Base-by-base conservation (phyloP, 768 basidiomycete genomes). In the Amanita polypyramis region DNA sequence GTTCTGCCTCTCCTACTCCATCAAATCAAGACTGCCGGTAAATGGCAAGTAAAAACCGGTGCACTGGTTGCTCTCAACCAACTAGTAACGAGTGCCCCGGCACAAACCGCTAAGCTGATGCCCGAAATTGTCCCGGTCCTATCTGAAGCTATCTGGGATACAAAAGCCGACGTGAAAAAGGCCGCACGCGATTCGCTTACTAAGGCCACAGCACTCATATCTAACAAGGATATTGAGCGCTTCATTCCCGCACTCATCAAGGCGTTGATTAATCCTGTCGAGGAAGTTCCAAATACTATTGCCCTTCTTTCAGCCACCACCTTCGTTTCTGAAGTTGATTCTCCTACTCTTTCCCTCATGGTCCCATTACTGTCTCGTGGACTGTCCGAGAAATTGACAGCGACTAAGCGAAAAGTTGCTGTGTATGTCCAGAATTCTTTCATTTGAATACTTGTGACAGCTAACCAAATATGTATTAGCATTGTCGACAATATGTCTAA, bases 281-380 rank as follows among this genome's bases (percentile, higher is more conserved):
- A 99, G 75, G 96, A 99, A 81, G 94, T 97, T 50, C 88, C 94
- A 60, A 85, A 81, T 59, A 96, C 93, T 61, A 89, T 97, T 60
- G 77, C 77, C 54, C 86, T 95, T 71, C 91, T 96, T 69, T 92
- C 94, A 68, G 82, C 94, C 50, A 97, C 94, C 69, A 97, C 94
- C 67, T 97, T 96, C 83, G 94, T 97, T 89, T 90, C 94, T 45
- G 94, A 97, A 76, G 94, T 97, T 69, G 94, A 96, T 60, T 92
- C 93, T 43, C 78, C 93, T 49, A 96, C 94, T 56, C 85, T 97
- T 56, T 96, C 94, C 58, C 82, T 97, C 56, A 96, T 97, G 91
- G 94, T 94, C 51, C 94, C 94, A 61, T 82, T 97, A 15, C 73
- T 97, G 47, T 79, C 90, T 51, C 89, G 94, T 75, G 94, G 94